These are phyloP conservation scores for Penicillium parvum DNA, from an alignment of 495 filamentous ascomycete genomes.

Conservation along the genomic window DNA sequence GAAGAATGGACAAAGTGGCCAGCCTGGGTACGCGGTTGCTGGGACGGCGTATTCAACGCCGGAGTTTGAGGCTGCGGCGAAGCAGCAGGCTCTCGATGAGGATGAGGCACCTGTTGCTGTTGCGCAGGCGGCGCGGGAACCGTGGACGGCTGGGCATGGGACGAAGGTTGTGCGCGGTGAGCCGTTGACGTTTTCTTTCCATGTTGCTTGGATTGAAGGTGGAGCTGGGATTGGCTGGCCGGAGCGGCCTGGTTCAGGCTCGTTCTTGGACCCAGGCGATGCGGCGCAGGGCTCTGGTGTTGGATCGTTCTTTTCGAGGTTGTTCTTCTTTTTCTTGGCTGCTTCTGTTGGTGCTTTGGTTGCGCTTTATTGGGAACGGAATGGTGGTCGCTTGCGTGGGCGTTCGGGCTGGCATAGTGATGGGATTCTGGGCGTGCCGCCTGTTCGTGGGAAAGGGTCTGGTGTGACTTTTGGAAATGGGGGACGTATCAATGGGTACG, in stretches of 20 bases:
- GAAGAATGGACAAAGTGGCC: slow-evolving; percentile 26
- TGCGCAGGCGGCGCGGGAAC: slow-evolving; percentile 36
- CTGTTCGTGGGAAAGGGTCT: slow-evolving; percentile 24
- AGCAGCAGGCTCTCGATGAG: slow-evolving; percentile 30
- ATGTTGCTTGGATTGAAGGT: slow-evolving; percentile 80
- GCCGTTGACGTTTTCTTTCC: slow-evolving; percentile 72
- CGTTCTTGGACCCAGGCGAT: slow-evolving; percentile 37
- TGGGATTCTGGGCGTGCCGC: slow-evolving; percentile 41
- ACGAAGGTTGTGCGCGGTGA: slow-evolving; percentile 81
- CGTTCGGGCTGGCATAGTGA: slow-evolving; percentile 33
- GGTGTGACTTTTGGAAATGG: slow-evolving; percentile 44
- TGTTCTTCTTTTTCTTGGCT: slow-evolving; percentile 42
- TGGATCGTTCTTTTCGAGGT: slow-evolving; percentile 29
- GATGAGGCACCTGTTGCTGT: slow-evolving; percentile 34
- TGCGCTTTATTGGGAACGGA: slow-evolving; percentile 44
- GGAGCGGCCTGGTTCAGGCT: slow-evolving; percentile 24
- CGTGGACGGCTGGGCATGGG: slow-evolving; percentile 45
- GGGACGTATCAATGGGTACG: slow-evolving; percentile 48
- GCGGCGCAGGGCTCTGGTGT: slow-evolving; percentile 5
- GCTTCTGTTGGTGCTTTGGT: slow-evolving; percentile 43
- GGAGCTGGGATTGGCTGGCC: slow-evolving; percentile 48
- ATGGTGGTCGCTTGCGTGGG: slow-evolving; percentile 30
- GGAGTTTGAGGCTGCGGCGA: slow-evolving; percentile 49
- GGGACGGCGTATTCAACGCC: slow-evolving; percentile 83
- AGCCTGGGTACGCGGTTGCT: slow-evolving; percentile 68